Evolutionary conservation across 1,284 basidiomycete species (phyloP).

Genomic region (Xerocomus minutiporus): DNA sequence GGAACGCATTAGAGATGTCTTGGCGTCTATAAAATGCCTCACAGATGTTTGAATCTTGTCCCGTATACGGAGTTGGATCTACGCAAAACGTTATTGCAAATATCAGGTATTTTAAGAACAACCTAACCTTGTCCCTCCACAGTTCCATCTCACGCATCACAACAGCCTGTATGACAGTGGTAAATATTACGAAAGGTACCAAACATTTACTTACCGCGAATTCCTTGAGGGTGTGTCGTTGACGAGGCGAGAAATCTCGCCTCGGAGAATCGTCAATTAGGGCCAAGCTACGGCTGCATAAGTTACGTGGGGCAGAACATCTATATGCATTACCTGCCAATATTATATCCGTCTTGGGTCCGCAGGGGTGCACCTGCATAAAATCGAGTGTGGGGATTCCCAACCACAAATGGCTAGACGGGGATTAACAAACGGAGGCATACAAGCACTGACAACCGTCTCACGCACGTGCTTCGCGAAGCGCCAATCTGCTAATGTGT

Average conservation of each 20-base stretch:
- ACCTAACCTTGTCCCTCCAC: conserved; percentile 83
- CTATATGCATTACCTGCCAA: conserved; percentile 60
- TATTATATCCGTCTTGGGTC: conserved; percentile 86
- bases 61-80: conserved; percentile 87
- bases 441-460: background rate
- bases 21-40: conserved; percentile 23
- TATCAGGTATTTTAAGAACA: background rate
- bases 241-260: conserved; percentile 82
- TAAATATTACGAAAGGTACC: conserved; percentile 7
- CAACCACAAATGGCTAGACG: conserved; percentile 68
- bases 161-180: conserved; percentile 50
- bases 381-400: conserved; percentile 72
- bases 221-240: conserved; percentile 89
- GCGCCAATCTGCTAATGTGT: conserved; percentile 81
- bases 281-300: conserved; percentile 52
- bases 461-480: conserved; percentile 70
- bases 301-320: conserved; percentile 6
- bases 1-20: background rate
- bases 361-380: conserved; percentile 89
- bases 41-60: conserved; percentile 89
- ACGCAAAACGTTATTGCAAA: conserved; percentile 3
- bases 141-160: conserved; percentile 96
- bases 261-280: conserved; percentile 84
- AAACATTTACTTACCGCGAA: conserved; percentile 60
- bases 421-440: background rate